Evolutionary conservation across 2,329 filamentous ascomycete genomes (phyloP), one percentile per base, ranked within the genome.

Genomic region (Dactylellina parvicollis): DNA sequence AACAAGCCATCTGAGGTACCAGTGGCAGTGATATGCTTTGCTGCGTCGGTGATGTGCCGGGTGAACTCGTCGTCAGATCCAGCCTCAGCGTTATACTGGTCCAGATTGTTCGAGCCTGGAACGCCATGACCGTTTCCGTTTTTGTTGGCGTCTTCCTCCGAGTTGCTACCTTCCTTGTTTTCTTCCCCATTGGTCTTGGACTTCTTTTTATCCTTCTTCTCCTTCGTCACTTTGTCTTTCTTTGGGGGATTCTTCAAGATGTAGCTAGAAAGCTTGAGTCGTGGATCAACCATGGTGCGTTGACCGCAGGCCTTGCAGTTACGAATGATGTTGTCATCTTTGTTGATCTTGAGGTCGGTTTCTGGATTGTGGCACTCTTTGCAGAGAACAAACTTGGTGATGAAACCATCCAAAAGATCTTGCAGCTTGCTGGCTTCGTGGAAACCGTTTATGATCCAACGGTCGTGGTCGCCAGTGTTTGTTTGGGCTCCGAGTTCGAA

Each of bases 301-400:
- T 96, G 91, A 80, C 95, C 95, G 80, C 95, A 99, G 75, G 95
- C 95, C 85, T 99, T 99, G 90, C 95, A 99, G 84, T 99, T 95
- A 77, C 98, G 89, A 75, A 92, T 83, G 81, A 99, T 98, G 80
- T 87, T 88, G 62, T 90, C 92, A 79, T 97, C 93, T 84, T 96
- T 97, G 55, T 59, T 76, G 86, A 98, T 92, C 80, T 90, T 88
- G 80, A 98, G 90, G 77, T 96, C 93, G 77, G 95, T 99, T 86
- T 99, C 95, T 34, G 95, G 95, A 82, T 99, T 99, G 88, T 96
- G 96, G 90, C 95, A 99, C 82, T 96, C 94, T 85, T 96, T 96
- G 91, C 95, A 99, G 76, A 99, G 92, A 79, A 99, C 95, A 78
- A 98, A 99, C 84, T 92, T 96, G 85, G 89, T 87, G 84, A 99